These are phyloP conservation scores for Bolboschoenoplectus hybrid DNA, from an alignment of 202 grass and related monocot species.

Conservation along the genomic window DNA sequence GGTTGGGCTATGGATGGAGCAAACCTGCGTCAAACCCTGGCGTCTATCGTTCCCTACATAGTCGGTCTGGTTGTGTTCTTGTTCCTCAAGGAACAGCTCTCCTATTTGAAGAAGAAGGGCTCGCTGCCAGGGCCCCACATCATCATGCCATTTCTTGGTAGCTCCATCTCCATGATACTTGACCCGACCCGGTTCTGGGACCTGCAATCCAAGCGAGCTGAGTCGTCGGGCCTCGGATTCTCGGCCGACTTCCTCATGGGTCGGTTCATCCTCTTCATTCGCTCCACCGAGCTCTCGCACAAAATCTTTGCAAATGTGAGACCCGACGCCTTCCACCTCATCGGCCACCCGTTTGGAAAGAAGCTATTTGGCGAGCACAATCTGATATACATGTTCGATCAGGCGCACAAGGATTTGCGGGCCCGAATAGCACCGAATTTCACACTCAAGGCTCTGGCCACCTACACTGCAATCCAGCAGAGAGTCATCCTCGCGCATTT, in stretches of 20 bases:
- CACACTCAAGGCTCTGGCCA: constrained; percentile 74
- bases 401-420: constrained; percentile 88
- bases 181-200: constrained; percentile 83
- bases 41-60: constrained; percentile 45
- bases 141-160: constrained; percentile 79
- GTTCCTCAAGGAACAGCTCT: constrained; percentile 71
- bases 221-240: constrained; percentile 60
- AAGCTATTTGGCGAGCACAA: constrained; percentile 94
- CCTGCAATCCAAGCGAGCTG: constrained; percentile 56
- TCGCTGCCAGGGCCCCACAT: constrained; percentile 59
- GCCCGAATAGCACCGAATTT: constrained; percentile 85
- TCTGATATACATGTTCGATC: constrained; percentile 99
- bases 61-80: constrained; percentile 44
- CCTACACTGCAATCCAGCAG: constrained; percentile 85
- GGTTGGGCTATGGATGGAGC: constrained; percentile 20
- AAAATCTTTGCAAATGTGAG: constrained; percentile 94
- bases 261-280: constrained; percentile 83
- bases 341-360: constrained; percentile 95
- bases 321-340: constrained; percentile 92
- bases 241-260: constrained; percentile 75
- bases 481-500: constrained; percentile 72
- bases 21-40: constrained; percentile 22
- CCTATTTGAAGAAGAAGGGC: constrained; percentile 80
- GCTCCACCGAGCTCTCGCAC: constrained; percentile 82
- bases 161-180: constrained; percentile 58